Evolutionary conservation across 148 eudicot species (phyloP).

Genomic region (Dysphania ambrosioides): DNA sequence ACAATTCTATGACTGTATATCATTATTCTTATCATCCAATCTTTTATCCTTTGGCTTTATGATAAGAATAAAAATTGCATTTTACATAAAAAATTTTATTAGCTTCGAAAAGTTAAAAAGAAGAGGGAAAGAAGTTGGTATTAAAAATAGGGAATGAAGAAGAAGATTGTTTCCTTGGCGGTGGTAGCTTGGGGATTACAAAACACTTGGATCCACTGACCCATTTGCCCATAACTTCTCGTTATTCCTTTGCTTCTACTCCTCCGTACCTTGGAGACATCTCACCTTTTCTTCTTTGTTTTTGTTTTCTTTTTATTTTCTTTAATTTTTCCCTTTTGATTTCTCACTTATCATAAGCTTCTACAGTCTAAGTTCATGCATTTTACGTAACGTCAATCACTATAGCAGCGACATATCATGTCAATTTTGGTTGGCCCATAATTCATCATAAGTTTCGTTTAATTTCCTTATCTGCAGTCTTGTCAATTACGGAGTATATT

Average conservation of each 20-base stretch:
- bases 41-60: constrained; percentile 18
- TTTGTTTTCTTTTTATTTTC: constrained; percentile 2
- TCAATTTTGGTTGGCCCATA: constrained; percentile 27
- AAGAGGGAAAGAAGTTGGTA: not conserved
- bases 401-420: constrained; percentile 20
- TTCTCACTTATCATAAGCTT: not conserved
- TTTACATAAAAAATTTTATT: too few relatives aligned
- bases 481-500: not conserved
- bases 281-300: constrained; percentile 9
- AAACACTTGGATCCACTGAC: constrained; percentile 26
- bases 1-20: constrained; percentile 29
- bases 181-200: constrained; percentile 36
- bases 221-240: constrained; percentile 24
- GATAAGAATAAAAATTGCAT: not conserved
- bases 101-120: too few relatives aligned
- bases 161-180: constrained; percentile 32
- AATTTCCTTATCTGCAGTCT: not conserved
- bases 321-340: too few relatives aligned
- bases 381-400: constrained; percentile 10
- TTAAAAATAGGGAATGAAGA: not conserved
- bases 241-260: constrained; percentile 30
- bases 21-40: constrained; percentile 7
- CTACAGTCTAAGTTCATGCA: constrained; percentile 24
- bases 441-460: constrained; percentile 15
- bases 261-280: constrained; percentile 25